Percentiles rank a stretch among this genome's conserved stretches.
Conservation (phyloP, 805 yeast genomes). For the Candida dajiaensis region DNA sequence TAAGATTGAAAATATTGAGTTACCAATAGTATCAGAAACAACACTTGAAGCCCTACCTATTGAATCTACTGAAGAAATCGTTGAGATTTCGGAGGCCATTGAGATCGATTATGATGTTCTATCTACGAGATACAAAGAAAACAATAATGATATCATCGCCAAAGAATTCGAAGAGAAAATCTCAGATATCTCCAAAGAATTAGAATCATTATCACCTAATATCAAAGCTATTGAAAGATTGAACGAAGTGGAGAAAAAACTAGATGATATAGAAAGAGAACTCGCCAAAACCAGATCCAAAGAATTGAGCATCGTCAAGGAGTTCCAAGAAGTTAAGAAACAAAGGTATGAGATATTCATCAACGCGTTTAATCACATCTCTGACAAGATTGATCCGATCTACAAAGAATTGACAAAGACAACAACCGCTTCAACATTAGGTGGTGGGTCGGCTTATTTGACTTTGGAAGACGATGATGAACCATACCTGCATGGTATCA, state of each 20-base stretch:
- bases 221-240: constrained; percentile 74
- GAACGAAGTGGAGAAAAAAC: constrained; percentile 55
- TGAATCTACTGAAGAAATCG: constrained; percentile 37
- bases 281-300: constrained; percentile 52
- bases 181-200: constrained; percentile 27
- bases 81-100: constrained; percentile 38
- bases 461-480: constrained; percentile 86
- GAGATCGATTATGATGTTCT: constrained; percentile 50
- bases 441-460: constrained; percentile 91
- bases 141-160: constrained; percentile 23
- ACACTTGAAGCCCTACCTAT: constrained; percentile 56
- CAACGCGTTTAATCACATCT: constrained; percentile 71
- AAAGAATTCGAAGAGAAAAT: constrained; percentile 34
- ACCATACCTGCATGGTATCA: constrained; percentile 78
- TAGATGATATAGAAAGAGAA: constrained; percentile 58
- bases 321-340: constrained; percentile 54
- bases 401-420: constrained; percentile 80
- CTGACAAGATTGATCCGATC: constrained; percentile 62
- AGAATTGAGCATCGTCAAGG: constrained; percentile 48
- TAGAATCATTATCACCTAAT: constrained; percentile 61
- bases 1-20: constrained; percentile 59
- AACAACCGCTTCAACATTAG: constrained; percentile 48
- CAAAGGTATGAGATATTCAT: constrained; percentile 59
- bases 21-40: constrained; percentile 51
- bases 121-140: constrained; percentile 37